These are phyloP conservation scores for Aspergillus ustus DNA, from an alignment of 2,329 filamentous ascomycete species.

Conservation along the genomic window DNA sequence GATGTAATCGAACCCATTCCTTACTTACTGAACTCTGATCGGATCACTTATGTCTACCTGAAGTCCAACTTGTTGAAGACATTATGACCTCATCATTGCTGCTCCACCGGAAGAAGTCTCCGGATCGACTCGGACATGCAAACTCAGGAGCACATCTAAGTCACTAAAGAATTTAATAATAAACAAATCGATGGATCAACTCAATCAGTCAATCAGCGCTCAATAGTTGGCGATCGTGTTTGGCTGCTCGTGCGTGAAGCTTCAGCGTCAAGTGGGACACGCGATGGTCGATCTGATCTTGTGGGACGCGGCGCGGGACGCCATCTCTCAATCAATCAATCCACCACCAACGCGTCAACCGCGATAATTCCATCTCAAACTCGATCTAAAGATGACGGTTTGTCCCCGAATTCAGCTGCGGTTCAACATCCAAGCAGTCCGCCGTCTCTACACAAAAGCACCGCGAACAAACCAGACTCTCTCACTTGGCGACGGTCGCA, in stretches of 20 bases:
- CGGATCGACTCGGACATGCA: too few relatives aligned
- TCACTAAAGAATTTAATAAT: too few relatives aligned
- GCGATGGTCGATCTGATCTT: too few relatives aligned
- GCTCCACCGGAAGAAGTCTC: background rate
- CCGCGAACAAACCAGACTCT: constrained; percentile 21
- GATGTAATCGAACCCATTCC: background rate
- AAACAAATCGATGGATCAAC: too few relatives aligned
- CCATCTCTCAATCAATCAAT: background rate
- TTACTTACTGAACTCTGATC: background rate
- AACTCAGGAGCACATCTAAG: too few relatives aligned
- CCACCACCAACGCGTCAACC: background rate
- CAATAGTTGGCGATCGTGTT: too few relatives aligned
- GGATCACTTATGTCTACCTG: too few relatives aligned
- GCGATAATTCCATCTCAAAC: background rate
- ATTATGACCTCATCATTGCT: background rate
- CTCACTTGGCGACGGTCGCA: constrained; percentile 42
- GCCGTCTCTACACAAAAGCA: background rate
- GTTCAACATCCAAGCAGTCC: background rate
- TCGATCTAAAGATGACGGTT: background rate
- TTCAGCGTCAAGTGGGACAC: too few relatives aligned
- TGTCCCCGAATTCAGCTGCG: background rate
- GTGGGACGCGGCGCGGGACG: too few relatives aligned
- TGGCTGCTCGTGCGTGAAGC: too few relatives aligned
- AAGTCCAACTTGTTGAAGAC: background rate
- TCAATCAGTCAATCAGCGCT: too few relatives aligned